phyloP scores from a whole-genome alignment of 352 stramenopile genomes.

The Thalassiosira sp. region DNA sequence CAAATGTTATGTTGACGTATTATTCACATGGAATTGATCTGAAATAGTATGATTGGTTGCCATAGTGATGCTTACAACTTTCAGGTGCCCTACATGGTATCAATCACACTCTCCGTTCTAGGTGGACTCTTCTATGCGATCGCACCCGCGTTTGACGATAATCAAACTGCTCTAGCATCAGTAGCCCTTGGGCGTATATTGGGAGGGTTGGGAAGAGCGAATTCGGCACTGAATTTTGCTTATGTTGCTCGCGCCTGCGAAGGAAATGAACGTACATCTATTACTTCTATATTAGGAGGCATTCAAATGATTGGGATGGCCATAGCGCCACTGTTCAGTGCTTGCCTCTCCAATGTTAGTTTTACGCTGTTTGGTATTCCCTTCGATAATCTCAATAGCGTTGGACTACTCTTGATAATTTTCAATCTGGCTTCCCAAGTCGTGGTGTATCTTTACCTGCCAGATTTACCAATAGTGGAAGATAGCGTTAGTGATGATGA shows the following conservation, averaged over 20 bases:
- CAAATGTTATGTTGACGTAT: not conserved
- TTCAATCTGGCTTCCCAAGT: slow-evolving; percentile 55
- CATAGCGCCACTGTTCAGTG: slow-evolving; percentile 59
- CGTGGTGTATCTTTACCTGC: slow-evolving; percentile 50
- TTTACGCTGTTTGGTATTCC: slow-evolving; percentile 28
- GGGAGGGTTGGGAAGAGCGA: slow-evolving; percentile 61
- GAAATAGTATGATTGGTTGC: not conserved
- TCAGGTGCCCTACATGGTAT: slow-evolving; percentile 55
- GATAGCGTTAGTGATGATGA: slow-evolving; percentile 3
- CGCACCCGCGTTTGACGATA: slow-evolving; percentile 35
- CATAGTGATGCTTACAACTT: slow-evolving; percentile 52
- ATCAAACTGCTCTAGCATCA: slow-evolving; percentile 32
- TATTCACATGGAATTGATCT: not conserved
- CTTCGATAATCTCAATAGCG: slow-evolving; percentile 68
- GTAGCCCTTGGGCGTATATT: slow-evolving; percentile 66
- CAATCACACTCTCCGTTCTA: slow-evolving; percentile 45
- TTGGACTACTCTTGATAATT: slow-evolving; percentile 62
- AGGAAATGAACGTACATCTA: slow-evolving; percentile 55
- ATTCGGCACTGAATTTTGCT: slow-evolving; percentile 63
- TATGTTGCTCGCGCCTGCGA: slow-evolving; percentile 62
- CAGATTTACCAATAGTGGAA: slow-evolving; percentile 54
- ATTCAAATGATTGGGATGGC: slow-evolving; percentile 71
- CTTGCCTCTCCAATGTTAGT: slow-evolving; percentile 58
- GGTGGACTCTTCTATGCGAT: slow-evolving; percentile 67
- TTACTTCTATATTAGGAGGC: slow-evolving; percentile 56